Evolutionary conservation across 805 yeast genomes (phyloP).

Genomic region (Ogataea wickerhamii): DNA sequence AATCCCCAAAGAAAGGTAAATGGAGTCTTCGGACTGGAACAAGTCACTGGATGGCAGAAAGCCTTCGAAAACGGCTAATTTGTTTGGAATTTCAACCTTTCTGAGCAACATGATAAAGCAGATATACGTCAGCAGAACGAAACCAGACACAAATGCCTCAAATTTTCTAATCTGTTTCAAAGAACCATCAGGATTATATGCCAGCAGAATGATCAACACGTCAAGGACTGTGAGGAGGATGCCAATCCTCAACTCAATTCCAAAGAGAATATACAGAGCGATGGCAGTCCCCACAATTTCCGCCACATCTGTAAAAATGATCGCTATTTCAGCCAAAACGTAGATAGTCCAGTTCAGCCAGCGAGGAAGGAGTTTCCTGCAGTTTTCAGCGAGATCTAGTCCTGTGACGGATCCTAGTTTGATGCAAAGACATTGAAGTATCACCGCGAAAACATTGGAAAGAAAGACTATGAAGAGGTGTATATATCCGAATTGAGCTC

Average conservation of each 20-base stretch:
- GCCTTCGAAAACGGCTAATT: slow-evolving; percentile 47
- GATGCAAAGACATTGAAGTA: slow-evolving; percentile 77
- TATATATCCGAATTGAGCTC: slow-evolving; percentile 73
- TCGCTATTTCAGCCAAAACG: slow-evolving; percentile 76
- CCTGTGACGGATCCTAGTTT: slow-evolving; percentile 90
- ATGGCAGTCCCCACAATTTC: slow-evolving; percentile 95
- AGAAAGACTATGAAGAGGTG: slow-evolving; percentile 68
- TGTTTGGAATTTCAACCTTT: slow-evolving; percentile 52
- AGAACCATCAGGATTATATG: slow-evolving; percentile 74
- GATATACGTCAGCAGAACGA: slow-evolving; percentile 69
- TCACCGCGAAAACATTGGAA: slow-evolving; percentile 81
- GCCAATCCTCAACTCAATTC: slow-evolving; percentile 70
- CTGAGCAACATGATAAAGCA: slow-evolving; percentile 73
- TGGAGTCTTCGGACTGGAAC: slow-evolving; percentile 57
- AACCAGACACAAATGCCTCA: slow-evolving; percentile 66
- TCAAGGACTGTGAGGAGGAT: slow-evolving; percentile 78
- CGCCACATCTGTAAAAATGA: slow-evolving; percentile 88
- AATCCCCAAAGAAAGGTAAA: slow-evolving; percentile 76
- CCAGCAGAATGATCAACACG: slow-evolving; percentile 72
- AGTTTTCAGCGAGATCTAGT: slow-evolving; percentile 79
- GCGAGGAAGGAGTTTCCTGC: slow-evolving; percentile 64
- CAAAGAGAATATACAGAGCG: slow-evolving; percentile 70
- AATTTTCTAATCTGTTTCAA: slow-evolving; percentile 72
- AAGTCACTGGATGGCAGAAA: slow-evolving; percentile 62
- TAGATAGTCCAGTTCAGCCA: slow-evolving; percentile 65